These are phyloP conservation scores for Malus fusca DNA, from an alignment of 306 rosid genomes.

Conservation along the genomic window DNA sequence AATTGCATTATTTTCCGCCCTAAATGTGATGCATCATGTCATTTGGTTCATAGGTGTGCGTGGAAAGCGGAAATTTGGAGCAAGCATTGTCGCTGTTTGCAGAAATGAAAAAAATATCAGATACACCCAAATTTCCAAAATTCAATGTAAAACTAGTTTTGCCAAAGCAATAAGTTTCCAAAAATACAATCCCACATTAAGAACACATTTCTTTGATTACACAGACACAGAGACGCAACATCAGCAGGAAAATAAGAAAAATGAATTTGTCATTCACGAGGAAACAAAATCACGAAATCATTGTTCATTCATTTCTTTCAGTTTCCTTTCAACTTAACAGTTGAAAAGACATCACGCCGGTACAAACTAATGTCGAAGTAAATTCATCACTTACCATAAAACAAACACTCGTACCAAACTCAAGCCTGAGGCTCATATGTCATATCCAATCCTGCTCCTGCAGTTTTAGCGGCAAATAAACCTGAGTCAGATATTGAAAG, in stretches of 20 bases:
- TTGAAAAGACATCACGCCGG: not conserved
- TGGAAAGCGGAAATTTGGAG: slow-evolving; percentile 54
- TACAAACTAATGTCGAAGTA: not conserved
- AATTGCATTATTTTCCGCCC: not conserved
- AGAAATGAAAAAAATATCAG: slow-evolving; percentile 69
- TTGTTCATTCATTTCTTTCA: too few species aligned
- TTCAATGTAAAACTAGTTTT: too few species aligned
- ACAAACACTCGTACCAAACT: not conserved
- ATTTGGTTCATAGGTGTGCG: slow-evolving; percentile 57
- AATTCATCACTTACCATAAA: not conserved
- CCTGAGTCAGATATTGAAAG: slow-evolving; percentile 84
- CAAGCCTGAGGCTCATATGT: slow-evolving; percentile 24
- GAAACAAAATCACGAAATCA: not conserved
- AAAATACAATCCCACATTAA: too few species aligned
- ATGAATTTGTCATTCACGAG: not conserved
- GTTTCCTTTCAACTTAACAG: not conserved
- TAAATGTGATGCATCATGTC: slow-evolving; percentile 16
- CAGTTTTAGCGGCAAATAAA: slow-evolving; percentile 77
- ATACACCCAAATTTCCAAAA: slow-evolving; percentile 72
- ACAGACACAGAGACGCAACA: not conserved
- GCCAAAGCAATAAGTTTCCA: too few species aligned
- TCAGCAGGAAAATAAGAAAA: not conserved
- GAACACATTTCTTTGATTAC: too few species aligned
- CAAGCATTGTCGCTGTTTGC: slow-evolving; percentile 56
- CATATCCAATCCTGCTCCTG: slow-evolving; percentile 86